Base-by-base conservation (phyloP, 495 filamentous ascomycete species). In the Cudoniella acicularis region DNA sequence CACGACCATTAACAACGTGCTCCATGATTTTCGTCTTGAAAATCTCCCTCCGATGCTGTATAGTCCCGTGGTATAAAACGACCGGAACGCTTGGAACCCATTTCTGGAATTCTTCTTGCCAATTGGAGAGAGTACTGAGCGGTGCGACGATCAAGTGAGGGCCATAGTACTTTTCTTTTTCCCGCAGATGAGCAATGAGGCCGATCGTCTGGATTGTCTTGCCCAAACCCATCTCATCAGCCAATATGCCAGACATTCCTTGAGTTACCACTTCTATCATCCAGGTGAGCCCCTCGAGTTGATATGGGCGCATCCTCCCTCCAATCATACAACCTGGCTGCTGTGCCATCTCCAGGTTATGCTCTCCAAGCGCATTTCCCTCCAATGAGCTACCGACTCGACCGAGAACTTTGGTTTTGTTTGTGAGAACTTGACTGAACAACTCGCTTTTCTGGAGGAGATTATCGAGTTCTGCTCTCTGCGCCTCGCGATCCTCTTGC, bases 141-240 rank as follows among this genome's bases (percentile, higher is more conserved):
- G 94, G 94, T 3, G 91, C 92, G 24, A 92, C 83, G 53, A 98
- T 89, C 25, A 98, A 70, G 68, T 96, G 96, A 0, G 94, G 94
- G 0, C 94, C 94, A 13, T 76, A 67, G 46, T 91, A 89, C 16
- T 86, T 81, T 49, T 91, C 86, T 56, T 92, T 87, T 67, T 96
- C 92, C 67, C 92, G 84, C 22, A 98, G 75, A 62, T 93, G 88
- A 0, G 94, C 94, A 42, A 98, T 82, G 59, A 98, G 83, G 0
- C 91, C 88, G 41, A 98, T 98, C 0, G 92, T 89, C 72, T 98
- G 94, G 1, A 98, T 81, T 0, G 93, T 98, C 76, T 98, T 98
- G 64, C 93, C 93, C 23, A 98, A 71, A 1, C 94, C 94, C 94
- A 98, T 98, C 71, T 98, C 94, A 67, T 98, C 94, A 0, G 94